phyloP scores from a whole-genome alignment of 2,329 filamentous ascomycete genomes.

The Colletotrichum horii region DNA sequence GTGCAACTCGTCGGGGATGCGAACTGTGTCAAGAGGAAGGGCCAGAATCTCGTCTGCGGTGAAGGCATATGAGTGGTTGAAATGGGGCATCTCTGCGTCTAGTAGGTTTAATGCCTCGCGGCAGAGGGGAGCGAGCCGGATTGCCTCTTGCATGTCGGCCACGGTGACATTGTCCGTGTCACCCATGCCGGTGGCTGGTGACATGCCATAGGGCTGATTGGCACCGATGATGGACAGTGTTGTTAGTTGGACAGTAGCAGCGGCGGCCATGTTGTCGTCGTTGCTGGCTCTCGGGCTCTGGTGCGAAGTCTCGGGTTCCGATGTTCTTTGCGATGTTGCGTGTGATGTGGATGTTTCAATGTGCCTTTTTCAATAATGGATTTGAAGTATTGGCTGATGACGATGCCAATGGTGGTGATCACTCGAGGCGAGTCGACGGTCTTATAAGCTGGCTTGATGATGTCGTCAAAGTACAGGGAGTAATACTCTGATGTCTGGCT shows the following conservation, averaged over 20 bases:
- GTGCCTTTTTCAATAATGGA: neutral
- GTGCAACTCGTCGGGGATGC: conserved; percentile 34
- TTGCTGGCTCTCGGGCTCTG: neutral
- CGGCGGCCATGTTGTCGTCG: conserved; percentile 31
- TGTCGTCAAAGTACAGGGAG: neutral
- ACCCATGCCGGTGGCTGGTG: neutral
- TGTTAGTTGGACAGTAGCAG: conserved; percentile 33
- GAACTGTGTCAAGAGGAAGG: conserved; percentile 33
- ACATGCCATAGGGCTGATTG: neutral
- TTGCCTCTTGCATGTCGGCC: conserved; percentile 26
- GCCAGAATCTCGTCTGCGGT: conserved; percentile 40
- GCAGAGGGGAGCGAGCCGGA: conserved; percentile 32
- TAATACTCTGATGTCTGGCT: neutral
- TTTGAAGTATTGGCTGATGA: neutral
- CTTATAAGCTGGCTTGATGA: neutral
- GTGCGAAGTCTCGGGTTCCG: neutral
- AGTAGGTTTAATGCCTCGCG: conserved; percentile 33
- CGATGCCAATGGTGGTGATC: neutral
- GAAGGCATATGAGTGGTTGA: conserved; percentile 33
- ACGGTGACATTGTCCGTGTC: neutral
- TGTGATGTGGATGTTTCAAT: neutral
- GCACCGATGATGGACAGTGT: neutral
- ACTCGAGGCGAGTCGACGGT: neutral
- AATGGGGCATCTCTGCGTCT: conserved; percentile 27
- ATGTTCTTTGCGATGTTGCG: neutral